Base-by-base conservation (phyloP, 106 monocot species). In the Narthecium ossifragum region DNA sequence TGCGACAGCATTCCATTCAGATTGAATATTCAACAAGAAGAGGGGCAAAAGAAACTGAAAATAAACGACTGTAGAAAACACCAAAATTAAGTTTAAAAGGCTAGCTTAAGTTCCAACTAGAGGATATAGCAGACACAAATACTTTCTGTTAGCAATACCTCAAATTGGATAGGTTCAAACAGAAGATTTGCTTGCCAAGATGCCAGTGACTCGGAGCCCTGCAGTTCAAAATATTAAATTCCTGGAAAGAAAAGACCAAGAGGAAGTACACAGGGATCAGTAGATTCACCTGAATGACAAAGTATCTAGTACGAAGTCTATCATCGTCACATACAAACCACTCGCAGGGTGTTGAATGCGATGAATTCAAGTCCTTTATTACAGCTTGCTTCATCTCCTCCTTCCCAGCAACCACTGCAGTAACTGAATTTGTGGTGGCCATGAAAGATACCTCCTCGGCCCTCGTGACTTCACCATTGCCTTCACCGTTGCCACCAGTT, bases 181-280 rank as follows among this genome's bases (percentile, higher is more conserved):
- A 94, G 70, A 52, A 94, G 85, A 70, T 94, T 94, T 57, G 89
- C 75, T 78, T 94, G 85, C 94, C 94, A 94, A 28, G 94, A 85
- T 26, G 72, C 86, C 22, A 94, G 46, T 26, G 89, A 75, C 56
- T 89, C 94, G 5, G 94, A 94, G 39, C 94, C 94, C 89, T 93
- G 74, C 61, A 72, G n/a, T 66, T 55, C 9, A 5, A 50, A 5
- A 69, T 10, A 37, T 21, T 2, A 29, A 5, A 50, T 13, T 13
- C 43, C 31, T 28, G 9, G 31, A 14, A 57, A 0, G n/a, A 34
- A 31, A 21, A 36, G 0, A 31, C 36, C 28, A 26, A 56, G 21
- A 57, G 10, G 33, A 24, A 49, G 6, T 17, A 41, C 9, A 30
- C 1, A 6, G 8, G 32, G 58, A 21, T 15, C 8, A 17, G 20